Evolutionary conservation across 306 rosid species (phyloP), one percentile per base, ranked within the genome.

Genomic region (Acacia confusa): DNA sequence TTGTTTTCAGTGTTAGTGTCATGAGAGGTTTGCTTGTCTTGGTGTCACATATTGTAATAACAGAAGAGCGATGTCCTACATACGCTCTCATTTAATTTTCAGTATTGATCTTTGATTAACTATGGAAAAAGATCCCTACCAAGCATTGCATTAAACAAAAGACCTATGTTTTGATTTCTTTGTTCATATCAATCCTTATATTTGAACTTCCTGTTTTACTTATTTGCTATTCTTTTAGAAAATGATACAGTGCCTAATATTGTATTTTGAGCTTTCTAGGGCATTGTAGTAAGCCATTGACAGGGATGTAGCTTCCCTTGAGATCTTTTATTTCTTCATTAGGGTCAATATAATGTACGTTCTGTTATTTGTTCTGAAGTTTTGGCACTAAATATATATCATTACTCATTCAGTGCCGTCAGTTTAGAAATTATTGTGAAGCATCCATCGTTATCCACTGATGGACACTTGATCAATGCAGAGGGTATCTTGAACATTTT

Each of bases 1-100:
- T 64, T 32, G 72, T 22, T 9, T 70, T 53, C 27, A 36, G 75
- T 41, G 79, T 65, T 60, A 6, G 27, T 22, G 63, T 55, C 28
- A 53, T 14, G 76, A 69, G 82, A 75, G 43, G 50, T 60, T 83
- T 75, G 45, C 52, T 45, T 69, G 77, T 63, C 24, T 84, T 69
- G 82, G 82, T 64, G 47, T 86, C 40, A 64, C 68, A 64, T 76
- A 76, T 70, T 79, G 76, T 50, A 90, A 92, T 92, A 92, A 92
- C 70, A 2, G 73, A 78, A 78, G 82, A 85, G 91, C 41, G 76
- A 72, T 84, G 78, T 60, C 55, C 65, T 74, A 22, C 60, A 32
- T 40, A 75, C 83, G 60, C 84, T 53, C 57, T 32, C 67, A 65
- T 77, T 70, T 45, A 16, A 28, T 68, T 75, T 69, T 19, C 83